A percentile compares a stretch with the other conserved stretches of the same genome.
These are phyloP conservation scores for Chaetomium sp. DNA, from an alignment of 2,329 filamentous ascomycete species.

Conservation along the genomic window DNA sequence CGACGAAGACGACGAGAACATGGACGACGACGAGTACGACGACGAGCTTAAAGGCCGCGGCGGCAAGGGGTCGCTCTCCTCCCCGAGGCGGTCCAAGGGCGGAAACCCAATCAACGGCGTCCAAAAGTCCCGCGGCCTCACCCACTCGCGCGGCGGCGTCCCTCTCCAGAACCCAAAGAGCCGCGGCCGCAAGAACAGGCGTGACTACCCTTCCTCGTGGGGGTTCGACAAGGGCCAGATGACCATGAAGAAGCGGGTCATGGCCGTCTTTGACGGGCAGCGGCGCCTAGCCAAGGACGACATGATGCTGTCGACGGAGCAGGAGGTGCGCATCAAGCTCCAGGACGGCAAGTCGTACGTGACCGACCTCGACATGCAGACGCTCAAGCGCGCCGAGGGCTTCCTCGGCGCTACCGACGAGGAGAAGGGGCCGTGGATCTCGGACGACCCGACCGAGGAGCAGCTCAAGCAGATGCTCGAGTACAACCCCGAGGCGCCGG, in stretches of 20 bases:
- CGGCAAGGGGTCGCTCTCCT: constrained; percentile 44
- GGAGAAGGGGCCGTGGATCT: constrained; percentile 84
- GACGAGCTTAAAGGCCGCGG: constrained; percentile 54
- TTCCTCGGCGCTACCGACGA: constrained; percentile 78
- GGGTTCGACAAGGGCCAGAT: constrained; percentile 90
- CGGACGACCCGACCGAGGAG: constrained; percentile 67
- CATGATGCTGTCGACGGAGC: constrained; percentile 96
- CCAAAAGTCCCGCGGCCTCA: constrained; percentile 72
- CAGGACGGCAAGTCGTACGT: constrained; percentile 77
- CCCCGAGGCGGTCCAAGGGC: constrained; percentile 59
- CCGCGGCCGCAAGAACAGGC: constrained; percentile 82
- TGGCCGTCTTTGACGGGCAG: constrained; percentile 87
- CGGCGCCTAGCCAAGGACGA: constrained; percentile 95
- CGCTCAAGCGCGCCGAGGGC: constrained; percentile 82
- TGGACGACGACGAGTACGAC: constrained; percentile 64
- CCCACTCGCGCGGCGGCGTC: constrained; percentile 75
- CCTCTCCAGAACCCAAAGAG: constrained; percentile 52
- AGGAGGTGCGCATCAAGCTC: constrained; percentile 86
- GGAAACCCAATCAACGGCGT: constrained; percentile 58
- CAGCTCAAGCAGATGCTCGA: constrained; percentile 63
- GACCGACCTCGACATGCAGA: constrained; percentile 91
- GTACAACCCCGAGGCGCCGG: constrained; percentile 38
- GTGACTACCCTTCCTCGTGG: constrained; percentile 93
- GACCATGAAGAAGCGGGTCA: constrained; percentile 96
- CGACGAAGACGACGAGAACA: constrained; percentile 50